Conservation (phyloP, 129 eudicot species). For the Lonicera japonica region DNA sequence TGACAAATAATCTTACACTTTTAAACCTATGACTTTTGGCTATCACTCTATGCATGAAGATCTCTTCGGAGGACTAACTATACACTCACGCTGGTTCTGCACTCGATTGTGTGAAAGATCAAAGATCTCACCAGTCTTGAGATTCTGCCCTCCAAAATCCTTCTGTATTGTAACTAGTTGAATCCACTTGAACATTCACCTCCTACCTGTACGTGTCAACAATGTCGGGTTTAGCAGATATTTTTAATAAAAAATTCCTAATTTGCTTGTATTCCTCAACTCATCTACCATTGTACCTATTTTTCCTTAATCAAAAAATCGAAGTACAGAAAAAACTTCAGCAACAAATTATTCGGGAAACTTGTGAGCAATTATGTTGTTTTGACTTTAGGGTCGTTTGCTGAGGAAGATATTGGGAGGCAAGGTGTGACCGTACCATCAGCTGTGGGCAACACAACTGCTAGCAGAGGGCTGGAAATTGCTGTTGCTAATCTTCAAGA, state of each 20-base stretch:
- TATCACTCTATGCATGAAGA: too few relatives aligned
- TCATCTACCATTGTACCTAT: not conserved
- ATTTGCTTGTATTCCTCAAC: not conserved
- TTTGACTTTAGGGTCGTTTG: constrained; percentile 68
- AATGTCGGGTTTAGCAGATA: too few relatives aligned
- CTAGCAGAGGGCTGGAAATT: constrained; percentile 97
- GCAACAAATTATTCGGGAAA: not conserved
- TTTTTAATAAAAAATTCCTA: not conserved
- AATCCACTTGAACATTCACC: too few relatives aligned
- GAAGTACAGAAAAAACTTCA: not conserved
- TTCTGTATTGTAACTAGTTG: too few relatives aligned
- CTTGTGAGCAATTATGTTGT: not conserved
- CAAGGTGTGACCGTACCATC: constrained; percentile 60
- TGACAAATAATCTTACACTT: too few relatives aligned
- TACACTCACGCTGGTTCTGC: too few relatives aligned
- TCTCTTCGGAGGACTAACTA: too few relatives aligned
- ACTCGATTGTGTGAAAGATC: too few relatives aligned
- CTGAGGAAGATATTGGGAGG: constrained; percentile 96
- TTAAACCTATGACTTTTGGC: too few relatives aligned
- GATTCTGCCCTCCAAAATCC: too few relatives aligned
- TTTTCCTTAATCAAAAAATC: not conserved
- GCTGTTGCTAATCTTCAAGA: constrained; percentile 99
- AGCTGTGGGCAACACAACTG: constrained; percentile 79
- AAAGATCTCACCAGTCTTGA: too few relatives aligned
- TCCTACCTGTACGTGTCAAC: too few relatives aligned